Base-by-base conservation (phyloP, 2,329 filamentous ascomycete genomes). In the Fonsecaea erecta region DNA sequence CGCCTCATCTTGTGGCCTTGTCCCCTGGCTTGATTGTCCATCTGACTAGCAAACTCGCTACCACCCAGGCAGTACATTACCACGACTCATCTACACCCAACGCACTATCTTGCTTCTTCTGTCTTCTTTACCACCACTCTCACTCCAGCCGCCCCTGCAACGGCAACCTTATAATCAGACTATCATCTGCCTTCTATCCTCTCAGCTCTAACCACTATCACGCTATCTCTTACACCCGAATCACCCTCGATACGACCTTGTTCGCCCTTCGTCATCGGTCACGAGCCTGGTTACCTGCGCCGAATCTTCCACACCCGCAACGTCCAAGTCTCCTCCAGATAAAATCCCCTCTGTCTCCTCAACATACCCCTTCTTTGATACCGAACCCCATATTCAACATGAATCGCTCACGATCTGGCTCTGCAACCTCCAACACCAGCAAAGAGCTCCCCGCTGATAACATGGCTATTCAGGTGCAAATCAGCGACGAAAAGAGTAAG, bases 401-500 rank as follows among this genome's bases (percentile, higher is more conserved):
- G 67, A 60, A 60, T 52, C 69, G 66, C 59, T 71, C 69, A 53
- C 60, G 67, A 48, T 69, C 67, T 21, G 60, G 58, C 54, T 69
- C 69, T 26, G 56, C 64, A 24, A 60, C 67, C 21, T 69, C 66
- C 59, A 64, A 43, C 55, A 62, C 35, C 70, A 76, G 56, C 72
- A 79, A 79, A 76, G 77, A 77, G 64, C 76, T 84, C 64, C 73
- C 76, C 55, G 79, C 82, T 60, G 80, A 84, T 58, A 85, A 80
- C 43, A 86, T 86, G 78, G 84, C 85, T 74, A 85, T 88, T 76
- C 87, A 87, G 76, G 81, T 87, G 75, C 86, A 86, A 78, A 83
- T 82, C 73, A 77, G 86, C 56, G 79, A 82, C 37, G 85, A 85
- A 70, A 80, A 82, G 75, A 87, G 85, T 87, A 79, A 75, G 84